A percentile compares a stretch with the other conserved stretches of the same genome.
phyloP scores from a whole-genome alignment of 129 eudicot genomes.

The Pittosporum tobira region DNA sequence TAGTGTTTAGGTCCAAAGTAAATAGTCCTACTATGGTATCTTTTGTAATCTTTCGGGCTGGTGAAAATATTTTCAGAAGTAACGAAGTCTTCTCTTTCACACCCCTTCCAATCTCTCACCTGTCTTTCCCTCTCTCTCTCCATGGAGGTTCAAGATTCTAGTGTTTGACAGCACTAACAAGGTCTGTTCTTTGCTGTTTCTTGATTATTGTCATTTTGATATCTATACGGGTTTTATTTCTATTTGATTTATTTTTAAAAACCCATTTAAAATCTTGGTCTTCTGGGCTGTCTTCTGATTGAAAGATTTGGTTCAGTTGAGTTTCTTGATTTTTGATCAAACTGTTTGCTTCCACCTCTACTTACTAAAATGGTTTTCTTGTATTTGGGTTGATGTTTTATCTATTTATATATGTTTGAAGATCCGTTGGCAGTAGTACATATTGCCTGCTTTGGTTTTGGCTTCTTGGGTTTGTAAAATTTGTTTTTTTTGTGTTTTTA shows the following conservation, averaged over 20 bases:
- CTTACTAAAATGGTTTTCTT: background rate
- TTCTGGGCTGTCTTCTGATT: background rate
- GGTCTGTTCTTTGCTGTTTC: conserved; percentile 18
- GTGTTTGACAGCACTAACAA: conserved; percentile 24
- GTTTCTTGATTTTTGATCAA: background rate
- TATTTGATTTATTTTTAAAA: background rate
- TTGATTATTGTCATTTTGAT: background rate
- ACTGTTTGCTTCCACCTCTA: background rate
- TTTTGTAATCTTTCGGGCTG: conserved; percentile 15
- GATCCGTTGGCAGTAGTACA: background rate
- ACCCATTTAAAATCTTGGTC: background rate
- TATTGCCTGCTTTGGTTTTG: conserved; percentile 7
- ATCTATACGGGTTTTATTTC: background rate
- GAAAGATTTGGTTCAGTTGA: background rate
- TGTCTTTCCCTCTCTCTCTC: background rate
- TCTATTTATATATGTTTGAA: background rate
- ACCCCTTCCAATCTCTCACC: conserved; percentile 19
- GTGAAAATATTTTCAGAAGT: conserved; percentile 15
- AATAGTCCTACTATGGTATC: background rate
- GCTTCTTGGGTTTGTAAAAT: conserved; percentile 11
- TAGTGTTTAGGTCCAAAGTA: background rate
- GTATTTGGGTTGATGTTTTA: background rate
- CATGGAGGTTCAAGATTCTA: conserved; percentile 22
- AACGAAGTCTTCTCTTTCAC: conserved; percentile 44
- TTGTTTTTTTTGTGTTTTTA: conserved; percentile 10